Percentiles rank a stretch among this genome's conserved stretches.
Conservation (phyloP, 768 basidiomycete species). For the Leccinum fibrillosum region DNA sequence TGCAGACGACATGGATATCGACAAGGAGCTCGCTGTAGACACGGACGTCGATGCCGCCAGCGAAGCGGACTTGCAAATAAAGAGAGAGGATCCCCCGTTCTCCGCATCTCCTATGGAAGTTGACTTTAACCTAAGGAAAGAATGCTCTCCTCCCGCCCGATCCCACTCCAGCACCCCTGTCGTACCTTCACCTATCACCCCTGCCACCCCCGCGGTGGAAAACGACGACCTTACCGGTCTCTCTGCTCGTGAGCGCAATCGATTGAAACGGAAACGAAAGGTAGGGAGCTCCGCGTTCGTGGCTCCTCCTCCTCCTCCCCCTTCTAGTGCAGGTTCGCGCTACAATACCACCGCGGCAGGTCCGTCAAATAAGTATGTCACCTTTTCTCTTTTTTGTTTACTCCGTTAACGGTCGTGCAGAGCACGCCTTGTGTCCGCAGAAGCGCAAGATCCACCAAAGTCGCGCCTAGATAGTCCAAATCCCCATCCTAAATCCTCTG, state of each 20-base stretch:
- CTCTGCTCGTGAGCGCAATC: slow-evolving; percentile 90
- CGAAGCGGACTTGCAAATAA: slow-evolving; percentile 37
- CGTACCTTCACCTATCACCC: slow-evolving; percentile 48
- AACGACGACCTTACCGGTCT: slow-evolving; percentile 49
- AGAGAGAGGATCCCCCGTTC: slow-evolving; percentile 37
- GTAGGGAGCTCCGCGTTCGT: slow-evolving; percentile 82
- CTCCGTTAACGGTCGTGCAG: slow-evolving; percentile 34
- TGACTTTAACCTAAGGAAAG: slow-evolving; percentile 38
- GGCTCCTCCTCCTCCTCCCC: slow-evolving; percentile 58
- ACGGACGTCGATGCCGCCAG: slow-evolving; percentile 46
- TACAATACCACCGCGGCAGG: slow-evolving; percentile 59
- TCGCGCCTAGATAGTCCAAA: slow-evolving; percentile 62
- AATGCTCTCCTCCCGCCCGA: slow-evolving; percentile 39
- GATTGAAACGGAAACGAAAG: slow-evolving; percentile 93
- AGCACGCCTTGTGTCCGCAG: slow-evolving; percentile 68
- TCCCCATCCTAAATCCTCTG: slow-evolving; percentile 34
- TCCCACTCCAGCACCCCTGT: slow-evolving; percentile 45
- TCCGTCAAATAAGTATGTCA: slow-evolving; percentile 54
- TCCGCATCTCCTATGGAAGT: slow-evolving; percentile 45
- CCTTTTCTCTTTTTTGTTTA: neutral
- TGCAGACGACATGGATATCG: slow-evolving; percentile 80
- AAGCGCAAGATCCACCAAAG: slow-evolving; percentile 46
- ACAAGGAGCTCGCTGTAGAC: slow-evolving; percentile 73
- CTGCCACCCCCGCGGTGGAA: slow-evolving; percentile 35
- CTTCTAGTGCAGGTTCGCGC: slow-evolving; percentile 56